Percentiles rank a stretch among this genome's conserved stretches.
Conservation (phyloP, 192 early-diverging fungal species). For the Coemansia sp. region DNA sequence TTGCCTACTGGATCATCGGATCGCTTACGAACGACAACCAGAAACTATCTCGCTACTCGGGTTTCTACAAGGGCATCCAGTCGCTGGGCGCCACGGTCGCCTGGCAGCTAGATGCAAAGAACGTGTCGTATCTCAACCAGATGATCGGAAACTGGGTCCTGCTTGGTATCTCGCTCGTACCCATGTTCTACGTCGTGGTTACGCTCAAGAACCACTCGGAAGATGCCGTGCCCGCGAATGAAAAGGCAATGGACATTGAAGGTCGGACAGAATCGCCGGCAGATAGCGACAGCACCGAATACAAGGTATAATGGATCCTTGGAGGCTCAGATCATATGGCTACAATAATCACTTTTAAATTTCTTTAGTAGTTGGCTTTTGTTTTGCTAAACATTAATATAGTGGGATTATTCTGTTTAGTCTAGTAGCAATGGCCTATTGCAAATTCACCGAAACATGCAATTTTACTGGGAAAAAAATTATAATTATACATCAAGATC, state of each 20-base stretch:
- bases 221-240: not conserved
- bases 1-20: constrained; percentile 83
- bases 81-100: constrained; percentile 70
- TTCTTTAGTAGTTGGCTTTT: too few species aligned
- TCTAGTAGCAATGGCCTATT: too few species aligned
- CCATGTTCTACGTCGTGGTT: constrained; percentile 44
- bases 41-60: constrained; percentile 68
- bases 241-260: not conserved
- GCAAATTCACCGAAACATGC: too few species aligned
- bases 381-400: too few species aligned
- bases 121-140: constrained; percentile 46
- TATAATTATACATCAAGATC: too few species aligned
- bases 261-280: not conserved
- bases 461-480: too few species aligned
- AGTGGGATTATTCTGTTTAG: too few species aligned
- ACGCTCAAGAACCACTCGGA: constrained; percentile 15
- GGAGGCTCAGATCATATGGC: too few species aligned
- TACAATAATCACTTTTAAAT: too few species aligned
- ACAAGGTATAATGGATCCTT: too few species aligned
- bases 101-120: constrained; percentile 66
- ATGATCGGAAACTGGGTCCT: constrained; percentile 60
- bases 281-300: too few species aligned
- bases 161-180: constrained; percentile 52
- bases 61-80: constrained; percentile 92
- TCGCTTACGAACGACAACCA: constrained; percentile 79